Conservation (phyloP, 2,329 filamentous ascomycete genomes). For the Curvularia lunata region DNA sequence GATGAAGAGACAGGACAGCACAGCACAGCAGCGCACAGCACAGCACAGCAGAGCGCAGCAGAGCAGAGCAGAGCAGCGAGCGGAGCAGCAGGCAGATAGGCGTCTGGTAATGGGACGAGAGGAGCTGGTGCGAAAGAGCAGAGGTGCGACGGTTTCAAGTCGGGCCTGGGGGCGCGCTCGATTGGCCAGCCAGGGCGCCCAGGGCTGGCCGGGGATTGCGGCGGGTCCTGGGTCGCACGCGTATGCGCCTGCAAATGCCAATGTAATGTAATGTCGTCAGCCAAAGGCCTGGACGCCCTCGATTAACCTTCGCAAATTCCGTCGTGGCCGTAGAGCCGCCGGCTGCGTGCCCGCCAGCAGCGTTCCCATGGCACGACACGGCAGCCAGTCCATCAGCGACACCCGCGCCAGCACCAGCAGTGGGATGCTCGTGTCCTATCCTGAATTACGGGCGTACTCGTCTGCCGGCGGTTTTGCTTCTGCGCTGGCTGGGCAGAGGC, state of each 20-base stretch:
- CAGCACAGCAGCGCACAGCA: background rate
- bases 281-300: conserved; percentile 21
- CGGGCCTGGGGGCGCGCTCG: conserved; percentile 14
- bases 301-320: conserved; percentile 1
- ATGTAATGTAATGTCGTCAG: conserved; percentile 20
- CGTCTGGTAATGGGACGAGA: conserved; percentile 18
- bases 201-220: conserved; percentile 19
- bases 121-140: conserved; percentile 3
- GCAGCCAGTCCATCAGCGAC: too few species aligned
- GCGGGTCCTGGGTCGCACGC: conserved; percentile 22
- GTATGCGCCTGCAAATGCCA: conserved; percentile 28
- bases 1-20: background rate
- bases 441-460: too few species aligned
- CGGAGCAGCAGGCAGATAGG: conserved; percentile 17
- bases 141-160: conserved; percentile 37
- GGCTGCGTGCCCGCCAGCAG: too few species aligned
- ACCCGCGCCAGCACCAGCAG: too few species aligned
- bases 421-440: too few species aligned
- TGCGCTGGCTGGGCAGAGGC: background rate
- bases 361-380: too few species aligned
- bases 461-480: background rate
- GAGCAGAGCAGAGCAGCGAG: background rate
- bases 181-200: conserved; percentile 20
- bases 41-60: background rate
- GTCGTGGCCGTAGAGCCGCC: too few species aligned